These are phyloP conservation scores for Diddensiella transvaalensis DNA, from an alignment of 805 yeast genomes.

Conservation along the genomic window DNA sequence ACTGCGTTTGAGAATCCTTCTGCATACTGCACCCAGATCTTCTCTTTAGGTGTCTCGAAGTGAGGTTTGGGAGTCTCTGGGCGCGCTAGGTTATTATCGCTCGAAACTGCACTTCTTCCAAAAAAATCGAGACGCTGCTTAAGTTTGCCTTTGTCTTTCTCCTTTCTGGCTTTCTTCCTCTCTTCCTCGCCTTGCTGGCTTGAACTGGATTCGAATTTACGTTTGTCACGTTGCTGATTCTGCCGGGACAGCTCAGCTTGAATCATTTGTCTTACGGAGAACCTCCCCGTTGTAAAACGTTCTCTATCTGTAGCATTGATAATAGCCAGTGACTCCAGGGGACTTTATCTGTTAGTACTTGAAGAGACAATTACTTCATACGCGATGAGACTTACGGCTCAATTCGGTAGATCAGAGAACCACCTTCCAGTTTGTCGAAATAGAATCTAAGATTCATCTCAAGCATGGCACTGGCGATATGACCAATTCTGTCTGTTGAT, in stretches of 20 bases:
- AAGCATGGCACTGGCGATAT: constrained; percentile 25
- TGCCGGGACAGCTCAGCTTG: constrained; percentile 5
- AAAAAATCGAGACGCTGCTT: constrained; percentile 14
- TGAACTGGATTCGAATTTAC: constrained; percentile 1
- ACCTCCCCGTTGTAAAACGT: constrained; percentile 18
- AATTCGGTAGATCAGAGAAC: constrained; percentile 27
- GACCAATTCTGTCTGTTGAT: constrained; percentile 18
- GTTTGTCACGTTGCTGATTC: constrained; percentile 5
- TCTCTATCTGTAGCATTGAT: constrained; percentile 13
- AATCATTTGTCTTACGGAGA: constrained; percentile 16
- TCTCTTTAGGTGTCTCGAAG: constrained; percentile 10
- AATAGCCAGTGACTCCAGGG: constrained; percentile 3
- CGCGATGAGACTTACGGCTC: constrained; percentile 30
- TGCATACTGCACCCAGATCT: constrained; percentile 81
- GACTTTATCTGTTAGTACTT: background rate
- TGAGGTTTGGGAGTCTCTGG: constrained; percentile 9
- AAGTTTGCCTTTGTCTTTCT: constrained; percentile 8
- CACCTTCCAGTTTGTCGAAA: constrained; percentile 30
- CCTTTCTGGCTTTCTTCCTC: constrained; percentile 4
- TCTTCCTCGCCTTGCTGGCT: background rate
- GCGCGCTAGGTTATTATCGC: background rate
- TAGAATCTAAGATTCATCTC: constrained; percentile 23
- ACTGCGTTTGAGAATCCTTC: constrained; percentile 95
- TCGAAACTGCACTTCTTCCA: constrained; percentile 10
- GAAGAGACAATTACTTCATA: background rate